phyloP scores from a whole-genome alignment of 83 land plant species.

The Diphasiastrum complanatum region DNA sequence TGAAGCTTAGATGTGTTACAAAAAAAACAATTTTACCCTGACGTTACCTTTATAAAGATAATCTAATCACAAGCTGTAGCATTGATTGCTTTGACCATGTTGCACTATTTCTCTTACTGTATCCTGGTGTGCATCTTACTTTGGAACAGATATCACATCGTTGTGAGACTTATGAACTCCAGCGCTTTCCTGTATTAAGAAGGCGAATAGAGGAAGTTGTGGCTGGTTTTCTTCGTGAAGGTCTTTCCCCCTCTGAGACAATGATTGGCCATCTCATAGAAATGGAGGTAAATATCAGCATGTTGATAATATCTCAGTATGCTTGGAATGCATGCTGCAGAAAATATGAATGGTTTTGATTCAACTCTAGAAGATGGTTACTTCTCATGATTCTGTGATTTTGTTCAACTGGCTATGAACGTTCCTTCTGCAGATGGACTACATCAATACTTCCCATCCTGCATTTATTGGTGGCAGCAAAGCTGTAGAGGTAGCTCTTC shows the following conservation, averaged over 20 bases:
- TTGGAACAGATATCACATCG: constrained; percentile 35
- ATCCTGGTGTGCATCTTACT: not conserved
- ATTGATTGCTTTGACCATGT: no score
- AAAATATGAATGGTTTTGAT: no score
- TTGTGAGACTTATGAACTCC: constrained; percentile 39
- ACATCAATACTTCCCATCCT: constrained; percentile 94
- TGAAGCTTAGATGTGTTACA: no score
- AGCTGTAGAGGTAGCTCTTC: constrained; percentile 72
- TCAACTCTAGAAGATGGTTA: no score
- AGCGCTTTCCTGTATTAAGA: constrained; percentile 40
- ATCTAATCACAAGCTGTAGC: no score
- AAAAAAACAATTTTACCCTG: no score
- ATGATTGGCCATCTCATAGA: constrained; percentile 46
- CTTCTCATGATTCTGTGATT: not conserved
- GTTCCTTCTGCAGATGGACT: constrained; percentile 65
- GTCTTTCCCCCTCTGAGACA: constrained; percentile 40
- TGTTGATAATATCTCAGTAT: no score
- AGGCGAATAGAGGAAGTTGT: constrained; percentile 41
- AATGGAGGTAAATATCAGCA: constrained; percentile 38
- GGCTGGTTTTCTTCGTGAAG: constrained; percentile 37
- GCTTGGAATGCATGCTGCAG: no score
- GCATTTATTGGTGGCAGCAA: constrained; percentile 90
- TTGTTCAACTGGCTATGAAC: not conserved
- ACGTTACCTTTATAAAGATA: no score
- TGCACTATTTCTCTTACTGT: no score